Evolutionary conservation across 768 basidiomycete genomes (phyloP), one percentile per base, ranked within the genome.

Genomic region (Suillus luteus): DNA sequence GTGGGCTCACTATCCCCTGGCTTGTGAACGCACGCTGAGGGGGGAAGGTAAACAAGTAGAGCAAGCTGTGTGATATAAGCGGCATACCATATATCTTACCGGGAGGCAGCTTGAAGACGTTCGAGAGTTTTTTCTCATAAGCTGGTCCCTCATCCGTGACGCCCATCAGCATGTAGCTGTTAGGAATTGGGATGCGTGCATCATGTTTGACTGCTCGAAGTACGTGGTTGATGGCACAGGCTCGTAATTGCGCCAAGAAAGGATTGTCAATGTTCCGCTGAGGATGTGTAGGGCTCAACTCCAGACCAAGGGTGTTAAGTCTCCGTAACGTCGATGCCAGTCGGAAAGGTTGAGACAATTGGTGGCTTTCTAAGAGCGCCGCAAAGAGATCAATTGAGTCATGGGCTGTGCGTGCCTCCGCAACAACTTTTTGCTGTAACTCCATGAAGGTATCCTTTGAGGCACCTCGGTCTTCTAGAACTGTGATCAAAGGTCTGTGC

Each of bases 111-210:
- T 71, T 77, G 70, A 80, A 88, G 2, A 90, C 82, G 65, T 89
- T 81, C 43, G 82, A 69, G 60, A 75, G 70, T n/a, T 73, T 76
- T 9, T 72, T 60, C 49, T 70, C 71, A 65, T 91, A 91, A 0
- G 87, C 85, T 0, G 87, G 85, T 0, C 91, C 91, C 74, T 94
- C 91, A 68, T 95, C 93, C 3, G 91, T 89, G 10, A 95, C 83
- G 1, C 94, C 93, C 12, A 93, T 90, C 1, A 95, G 80, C 33
- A 87, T 79, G 64, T 86, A 86, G 64, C 87, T 87, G 1, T 86
- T 76, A 0, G 87, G 87, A 11, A 95, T 82, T 4, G 82, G 85
- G 33, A 95, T 90, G 10, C 91, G 81, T 0, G 93, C 93, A 44
- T 81, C 78, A 67, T 91, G 86, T 68, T 94, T 94, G 69, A 95